Conservation (phyloP, 23 red algal genomes). For the Gracilaria caudata region DNA sequence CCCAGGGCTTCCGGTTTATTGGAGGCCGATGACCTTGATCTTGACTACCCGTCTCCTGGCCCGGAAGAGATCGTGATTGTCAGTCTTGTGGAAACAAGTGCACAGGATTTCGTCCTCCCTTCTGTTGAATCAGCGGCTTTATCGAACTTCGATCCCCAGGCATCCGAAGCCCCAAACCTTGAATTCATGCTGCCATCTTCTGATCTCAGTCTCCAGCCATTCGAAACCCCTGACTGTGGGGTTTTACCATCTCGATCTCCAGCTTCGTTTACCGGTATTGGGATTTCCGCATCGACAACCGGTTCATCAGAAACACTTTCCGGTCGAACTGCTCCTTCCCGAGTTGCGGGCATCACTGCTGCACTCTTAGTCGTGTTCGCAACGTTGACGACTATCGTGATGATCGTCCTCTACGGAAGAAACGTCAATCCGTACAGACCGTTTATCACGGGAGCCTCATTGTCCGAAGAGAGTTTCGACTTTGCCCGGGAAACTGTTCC, state of each 20-base stretch:
- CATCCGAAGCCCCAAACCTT: not conserved
- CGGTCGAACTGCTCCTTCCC: not conserved
- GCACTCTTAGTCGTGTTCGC: not conserved
- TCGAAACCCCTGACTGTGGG: not conserved
- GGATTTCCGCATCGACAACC: not conserved
- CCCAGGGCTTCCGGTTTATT: not conserved
- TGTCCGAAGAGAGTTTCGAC: conserved; percentile 13
- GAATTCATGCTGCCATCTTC: not conserved
- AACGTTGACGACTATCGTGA: not conserved
- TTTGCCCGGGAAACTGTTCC: not conserved
- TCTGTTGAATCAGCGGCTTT: not conserved
- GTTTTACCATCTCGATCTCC: conserved; percentile 4
- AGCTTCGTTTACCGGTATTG: not conserved
- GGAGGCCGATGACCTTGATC: not conserved
- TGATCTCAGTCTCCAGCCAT: not conserved
- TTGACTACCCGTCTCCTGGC: not conserved
- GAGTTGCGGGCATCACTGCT: conserved; percentile 6
- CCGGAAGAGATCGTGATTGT: not conserved
- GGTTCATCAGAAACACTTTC: conserved; percentile 7
- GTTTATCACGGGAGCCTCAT: conserved; percentile 17
- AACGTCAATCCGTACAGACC: conserved; percentile 26
- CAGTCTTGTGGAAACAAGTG: not conserved
- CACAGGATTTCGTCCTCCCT: not conserved
- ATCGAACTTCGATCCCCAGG: not conserved
- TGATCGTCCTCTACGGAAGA: conserved; percentile 9